Conservation (phyloP, 176 grass and related monocot species). For the maize (Zea mays) region Zm-B73-REFERENCE-NAM-5.0 NC_050105.1:85766001-85766500, state of each 20-base stretch:
- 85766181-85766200: not conserved
- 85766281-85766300: not conserved
- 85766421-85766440: slow-evolving; percentile 18
- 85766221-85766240: not conserved
- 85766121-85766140: no score
- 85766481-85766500: not conserved
- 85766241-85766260: slow-evolving; percentile 10
- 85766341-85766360: slow-evolving; percentile 8
- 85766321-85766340: not conserved
- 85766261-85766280: slow-evolving; percentile 3
- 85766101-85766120: no score
- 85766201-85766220: not conserved
- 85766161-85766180: no score
- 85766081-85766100: no score
- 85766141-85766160: no score
- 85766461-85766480: not conserved
- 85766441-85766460: not conserved
- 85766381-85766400: slow-evolving; percentile 9
- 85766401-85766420: slow-evolving; percentile 21
- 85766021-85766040: no score
- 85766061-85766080: no score
- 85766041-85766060: no score
- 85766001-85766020: no score
- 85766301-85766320: not conserved
- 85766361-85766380: slow-evolving; percentile 16